Conservation (phyloP, 768 basidiomycete species). For the Leucocoprinus leucothites region DNA sequence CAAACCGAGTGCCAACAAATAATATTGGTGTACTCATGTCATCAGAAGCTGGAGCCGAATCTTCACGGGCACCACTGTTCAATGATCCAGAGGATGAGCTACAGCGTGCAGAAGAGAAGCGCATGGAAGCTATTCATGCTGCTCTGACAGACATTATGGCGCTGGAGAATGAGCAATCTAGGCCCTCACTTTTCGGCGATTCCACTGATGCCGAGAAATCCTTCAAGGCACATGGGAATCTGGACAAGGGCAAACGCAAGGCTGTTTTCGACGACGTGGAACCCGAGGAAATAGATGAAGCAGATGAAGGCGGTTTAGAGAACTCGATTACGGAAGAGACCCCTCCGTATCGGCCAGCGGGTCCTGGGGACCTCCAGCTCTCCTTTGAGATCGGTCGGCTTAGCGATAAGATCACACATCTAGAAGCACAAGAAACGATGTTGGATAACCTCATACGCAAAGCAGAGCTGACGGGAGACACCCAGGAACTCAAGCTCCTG, state of each 20-base stretch:
- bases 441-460: constrained; percentile 89
- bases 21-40: constrained; percentile 87
- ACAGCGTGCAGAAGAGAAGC: constrained; percentile 70
- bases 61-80: constrained; percentile 74
- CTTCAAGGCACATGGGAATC: constrained; percentile 10
- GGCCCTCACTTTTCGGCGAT: constrained; percentile 14
- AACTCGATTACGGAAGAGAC: constrained; percentile 27
- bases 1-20: constrained; percentile 30
- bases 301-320: constrained; percentile 38
- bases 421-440: constrained; percentile 79
- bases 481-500: constrained; percentile 80
- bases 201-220: constrained; percentile 13
- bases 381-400: constrained; percentile 84
- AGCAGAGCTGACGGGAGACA: constrained; percentile 91
- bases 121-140: constrained; percentile 96
- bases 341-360: constrained; percentile 69
- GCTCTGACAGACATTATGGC: constrained; percentile 96
- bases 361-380: constrained; percentile 86
- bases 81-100: constrained; percentile 73
- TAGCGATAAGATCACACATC: constrained; percentile 66
- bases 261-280: constrained; percentile 33
- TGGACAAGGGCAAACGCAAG: constrained; percentile 13
- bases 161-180: constrained; percentile 49
- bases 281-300: constrained; percentile 45
- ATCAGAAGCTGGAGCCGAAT: constrained; percentile 44